Evolutionary conservation across 176 grass and related monocot genomes (phyloP), one percentile per base, ranked within the genome.

Genomic region (Avena atlantica): DNA sequence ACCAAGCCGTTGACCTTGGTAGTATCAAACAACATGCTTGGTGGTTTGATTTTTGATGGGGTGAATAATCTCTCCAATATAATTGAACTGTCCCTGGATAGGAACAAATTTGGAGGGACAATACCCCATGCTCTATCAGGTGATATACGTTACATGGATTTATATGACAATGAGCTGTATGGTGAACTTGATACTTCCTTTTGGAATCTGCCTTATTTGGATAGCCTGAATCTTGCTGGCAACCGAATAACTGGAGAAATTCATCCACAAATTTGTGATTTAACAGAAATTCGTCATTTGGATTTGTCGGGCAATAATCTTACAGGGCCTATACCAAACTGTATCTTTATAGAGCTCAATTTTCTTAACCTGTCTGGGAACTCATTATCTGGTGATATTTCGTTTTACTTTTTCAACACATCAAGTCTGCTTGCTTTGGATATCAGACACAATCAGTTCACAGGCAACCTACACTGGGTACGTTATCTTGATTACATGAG

Each of bases 21-120:
- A n/a, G n/a, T n/a, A n/a, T n/a, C n/a, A 29, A 86, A 86, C 12
- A 90, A 90, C 83, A 56, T 86, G 2, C 78, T 90, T 13, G 48
- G 52, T 15, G 78, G 88, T 13, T 11, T 2, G 11, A 24, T 90
- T 9, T 51, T 86, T 72, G 61, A 52, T 12, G 71, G 78, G 16
- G 11, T 34, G 2, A 57, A 9, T 24, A 77, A 23, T 57, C 5
- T 83, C 13, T 24, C 79, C 0, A 15, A 9, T 4, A 6, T 40
- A 1, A 9, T 3, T 4, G 57, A 13, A 15, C 20, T 86, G 14
- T 21, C 2, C 72, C 45, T 60, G 1, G 17, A 59, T 17, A 6
- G 19, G 1, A 86, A 81, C 5, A 21, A 29, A 14, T 85, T 74
- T 56, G 14, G 47, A 61, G 85, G 85, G 3, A 31, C 31, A 31